phyloP scores from a whole-genome alignment of 2,329 filamentous ascomycete species.

The Macrophomina pseudophaseolina region DNA sequence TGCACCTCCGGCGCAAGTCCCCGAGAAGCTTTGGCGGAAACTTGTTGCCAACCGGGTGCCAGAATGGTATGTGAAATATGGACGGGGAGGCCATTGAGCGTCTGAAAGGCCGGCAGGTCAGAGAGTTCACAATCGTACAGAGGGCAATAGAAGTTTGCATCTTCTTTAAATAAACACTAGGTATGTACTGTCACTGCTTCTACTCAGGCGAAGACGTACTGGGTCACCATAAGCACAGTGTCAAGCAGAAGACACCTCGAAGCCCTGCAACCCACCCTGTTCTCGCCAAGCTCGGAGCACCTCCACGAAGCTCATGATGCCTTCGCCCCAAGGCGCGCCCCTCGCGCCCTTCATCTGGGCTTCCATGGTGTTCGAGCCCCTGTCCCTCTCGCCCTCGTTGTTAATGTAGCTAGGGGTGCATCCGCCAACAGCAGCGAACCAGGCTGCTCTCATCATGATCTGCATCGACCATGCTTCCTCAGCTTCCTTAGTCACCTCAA shows the following conservation, averaged over 20 bases:
- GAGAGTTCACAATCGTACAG: no score
- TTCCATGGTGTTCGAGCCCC: not conserved
- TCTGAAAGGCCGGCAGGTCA: no score
- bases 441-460: not conserved
- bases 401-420: slow-evolving; percentile 20
- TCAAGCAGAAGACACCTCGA: not conserved
- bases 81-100: no score
- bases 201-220: no score
- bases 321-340: not conserved
- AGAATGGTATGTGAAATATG: no score
- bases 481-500: slow-evolving; percentile 1
- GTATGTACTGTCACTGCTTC: no score
- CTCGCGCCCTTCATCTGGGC: not conserved
- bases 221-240: not conserved
- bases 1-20: no score
- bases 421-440: not conserved
- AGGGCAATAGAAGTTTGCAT: no score
- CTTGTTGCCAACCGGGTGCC: no score
- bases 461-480: not conserved
- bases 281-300: not conserved
- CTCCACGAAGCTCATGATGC: not conserved
- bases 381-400: not conserved
- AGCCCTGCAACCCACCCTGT: not conserved
- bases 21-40: no score
- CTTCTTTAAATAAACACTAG: no score